Evolutionary conservation across 2,329 filamentous ascomycete species (phyloP), one percentile per base, ranked within the genome.

Genomic region (Pezicula carpinea): DNA sequence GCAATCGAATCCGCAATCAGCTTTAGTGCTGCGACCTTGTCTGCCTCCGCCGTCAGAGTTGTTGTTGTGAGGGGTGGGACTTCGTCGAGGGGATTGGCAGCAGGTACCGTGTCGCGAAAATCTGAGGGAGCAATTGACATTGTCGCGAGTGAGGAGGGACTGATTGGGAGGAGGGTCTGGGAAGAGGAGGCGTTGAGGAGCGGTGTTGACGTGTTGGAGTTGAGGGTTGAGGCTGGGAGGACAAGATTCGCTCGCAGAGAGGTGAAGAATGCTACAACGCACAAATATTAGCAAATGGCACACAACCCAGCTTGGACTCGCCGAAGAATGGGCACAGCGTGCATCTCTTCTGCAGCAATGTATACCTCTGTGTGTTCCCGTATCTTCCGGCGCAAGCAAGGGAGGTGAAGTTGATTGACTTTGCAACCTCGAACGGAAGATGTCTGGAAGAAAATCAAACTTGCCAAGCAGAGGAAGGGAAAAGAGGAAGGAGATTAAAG

Each of bases 1-100:
- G 88, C 87, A 42, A 95, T 79, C 49, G 84, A 89, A 66, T 92
- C 88, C 51, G 89, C 85, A 33, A 95, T 76, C 17, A 95, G 78
- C 53, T 79, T 78, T 43, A 95, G 73, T 15, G 84, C 83, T 47
- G 81, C 75, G 53, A 82, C 69, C 61, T 84, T 82, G 63, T 90
- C 85, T 43, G 73, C 63, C 42, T 79, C 69, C 42, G 61, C 60
- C 39, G 72, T 71, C 36, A 83, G 68, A 18, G 76, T 64, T 56
- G 80, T 78, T 43, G 87, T 80, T 43, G 76, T 77, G 36, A 90
- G 76, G 7, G 82, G 76, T 5, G 83, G 82, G 47, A 86, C 72
- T 57, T 75, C 74, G 26, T 69, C 62, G 22, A 68, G 61, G 3
- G 68, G 67, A 14, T 67, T 53, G 19, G 68, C 57, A n/a, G 63